Conservation (phyloP, 371 early-diverging fungal genomes). For the Zancudomyces culisetae region DNA sequence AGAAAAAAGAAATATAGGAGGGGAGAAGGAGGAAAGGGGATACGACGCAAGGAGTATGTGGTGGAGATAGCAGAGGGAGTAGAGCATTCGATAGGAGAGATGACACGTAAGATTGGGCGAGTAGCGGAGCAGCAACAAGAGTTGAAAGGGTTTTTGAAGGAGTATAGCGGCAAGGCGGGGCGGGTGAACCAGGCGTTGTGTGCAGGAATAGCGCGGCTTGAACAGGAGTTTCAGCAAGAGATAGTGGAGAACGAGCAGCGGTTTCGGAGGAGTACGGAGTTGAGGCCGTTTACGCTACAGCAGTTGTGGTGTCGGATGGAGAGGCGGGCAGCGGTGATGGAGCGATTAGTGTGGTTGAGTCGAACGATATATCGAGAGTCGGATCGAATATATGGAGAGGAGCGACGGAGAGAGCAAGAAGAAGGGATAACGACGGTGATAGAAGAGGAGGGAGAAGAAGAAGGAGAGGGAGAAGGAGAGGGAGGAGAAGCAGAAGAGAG, state of each 20-base stretch:
- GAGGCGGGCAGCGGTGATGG: slow-evolving; percentile 52
- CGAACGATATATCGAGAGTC: slow-evolving; percentile 30
- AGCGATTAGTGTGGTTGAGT: slow-evolving; percentile 35
- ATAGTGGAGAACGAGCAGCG: slow-evolving; percentile 82
- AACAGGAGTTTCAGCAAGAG: slow-evolving; percentile 65
- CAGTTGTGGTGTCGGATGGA: slow-evolving; percentile 73
- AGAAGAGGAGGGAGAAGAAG: slow-evolving; percentile 2
- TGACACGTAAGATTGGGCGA: slow-evolving; percentile 55
- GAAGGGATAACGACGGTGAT: slow-evolving; percentile 4
- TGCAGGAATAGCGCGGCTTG: slow-evolving; percentile 46
- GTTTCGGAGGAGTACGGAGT: slow-evolving; percentile 34
- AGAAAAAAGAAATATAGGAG: slow-evolving; percentile 9
- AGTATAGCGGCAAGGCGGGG: slow-evolving; percentile 57
- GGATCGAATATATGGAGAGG: slow-evolving; percentile 5
- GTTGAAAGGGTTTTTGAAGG: slow-evolving; percentile 49
- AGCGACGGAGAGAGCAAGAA: slow-evolving; percentile 3
- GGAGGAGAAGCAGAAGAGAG: slow-evolving; percentile 7
- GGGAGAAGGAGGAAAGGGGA: not conserved
- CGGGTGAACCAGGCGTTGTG: slow-evolving; percentile 76
- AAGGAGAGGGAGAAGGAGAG: slow-evolving; percentile 6
- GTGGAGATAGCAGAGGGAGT: slow-evolving; percentile 3
- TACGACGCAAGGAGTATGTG: not conserved
- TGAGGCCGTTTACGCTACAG: slow-evolving; percentile 54
- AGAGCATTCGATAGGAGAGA: slow-evolving; percentile 57
- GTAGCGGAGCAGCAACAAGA: slow-evolving; percentile 49